Evolutionary conservation across 176 grass and related monocot species (phyloP).

Genomic region (Tillandsia leiboldiana): DNA sequence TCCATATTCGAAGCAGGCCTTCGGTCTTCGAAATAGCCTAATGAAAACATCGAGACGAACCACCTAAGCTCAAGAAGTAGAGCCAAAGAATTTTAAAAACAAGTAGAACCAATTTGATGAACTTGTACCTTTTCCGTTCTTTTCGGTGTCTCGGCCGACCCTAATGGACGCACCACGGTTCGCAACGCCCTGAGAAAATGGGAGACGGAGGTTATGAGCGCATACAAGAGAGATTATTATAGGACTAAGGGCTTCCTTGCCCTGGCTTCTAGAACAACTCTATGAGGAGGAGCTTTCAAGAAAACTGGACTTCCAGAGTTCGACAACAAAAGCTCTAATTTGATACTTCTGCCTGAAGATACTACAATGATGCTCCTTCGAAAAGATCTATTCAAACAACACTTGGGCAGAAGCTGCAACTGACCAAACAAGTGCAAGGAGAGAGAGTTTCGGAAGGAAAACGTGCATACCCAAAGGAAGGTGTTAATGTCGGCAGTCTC

Average conservation of each 20-base stretch:
- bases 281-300: too few species aligned
- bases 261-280: too few species aligned
- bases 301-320: too few species aligned
- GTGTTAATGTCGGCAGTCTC: conserved; percentile 90
- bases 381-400: too few species aligned
- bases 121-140: conserved; percentile 52
- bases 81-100: background rate
- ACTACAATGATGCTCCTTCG: too few species aligned
- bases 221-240: background rate
- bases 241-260: too few species aligned
- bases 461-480: conserved; percentile 49
- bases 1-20: conserved; percentile 94
- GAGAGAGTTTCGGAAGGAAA: background rate
- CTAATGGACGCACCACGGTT: conserved; percentile 69
- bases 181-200: conserved; percentile 48
- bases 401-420: too few species aligned
- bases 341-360: too few species aligned
- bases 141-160: conserved; percentile 72
- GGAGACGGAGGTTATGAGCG: background rate
- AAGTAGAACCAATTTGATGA: background rate
- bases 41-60: background rate
- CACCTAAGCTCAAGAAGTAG: background rate
- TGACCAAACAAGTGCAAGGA: too few species aligned
- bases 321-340: too few species aligned
- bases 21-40: conserved; percentile 80